These are phyloP conservation scores for Podospora tetraspora DNA, from an alignment of 495 filamentous ascomycete species.

Conservation along the genomic window DNA sequence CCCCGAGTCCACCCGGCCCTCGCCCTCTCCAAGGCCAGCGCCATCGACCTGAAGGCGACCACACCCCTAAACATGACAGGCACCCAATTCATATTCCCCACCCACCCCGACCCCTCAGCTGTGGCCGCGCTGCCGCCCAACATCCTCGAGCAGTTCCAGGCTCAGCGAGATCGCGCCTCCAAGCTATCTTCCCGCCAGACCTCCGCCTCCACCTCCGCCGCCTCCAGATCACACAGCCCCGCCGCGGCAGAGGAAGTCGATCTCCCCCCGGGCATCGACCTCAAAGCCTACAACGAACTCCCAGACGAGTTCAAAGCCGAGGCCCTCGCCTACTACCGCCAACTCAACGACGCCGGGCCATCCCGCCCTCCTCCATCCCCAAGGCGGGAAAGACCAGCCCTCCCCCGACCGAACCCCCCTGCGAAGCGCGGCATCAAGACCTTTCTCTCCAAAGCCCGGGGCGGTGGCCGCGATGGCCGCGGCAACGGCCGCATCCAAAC, in stretches of 20 bases:
- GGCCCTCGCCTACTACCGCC: constrained; percentile 62
- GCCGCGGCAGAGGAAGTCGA: constrained; percentile 29
- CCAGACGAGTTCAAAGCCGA: constrained; percentile 81
- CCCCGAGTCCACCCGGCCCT: constrained; percentile 52
- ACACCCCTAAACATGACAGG: constrained; percentile 71
- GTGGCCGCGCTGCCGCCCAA: constrained; percentile 73
- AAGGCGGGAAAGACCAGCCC: constrained; percentile 45
- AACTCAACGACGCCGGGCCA: constrained; percentile 28
- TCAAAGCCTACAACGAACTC: constrained; percentile 67
- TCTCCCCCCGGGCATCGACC: constrained; percentile 56
- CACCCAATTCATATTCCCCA: constrained; percentile 84
- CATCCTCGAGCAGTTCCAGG: constrained; percentile 67
- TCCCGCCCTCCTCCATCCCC: constrained; percentile 53
- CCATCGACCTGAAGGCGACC: constrained; percentile 52
- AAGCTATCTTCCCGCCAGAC: constrained; percentile 22
- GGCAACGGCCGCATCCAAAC: constrained; percentile 46
- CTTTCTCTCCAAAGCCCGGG: constrained; percentile 38
- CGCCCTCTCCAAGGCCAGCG: constrained; percentile 47
- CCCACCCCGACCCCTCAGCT: constrained; percentile 67
- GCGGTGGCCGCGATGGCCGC: constrained; percentile 30
- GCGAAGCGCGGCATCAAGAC: constrained; percentile 54
- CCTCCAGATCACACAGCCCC: constrained; percentile 40
- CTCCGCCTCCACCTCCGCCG: constrained; percentile 23
- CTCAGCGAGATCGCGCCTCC: constrained; percentile 30
- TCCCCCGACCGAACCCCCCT: constrained; percentile 51